Percentiles rank a stretch among this genome's conserved stretches.
Conservation (phyloP, 2,329 filamentous ascomycete species). For the Cryphonectria carpinicola region DNA sequence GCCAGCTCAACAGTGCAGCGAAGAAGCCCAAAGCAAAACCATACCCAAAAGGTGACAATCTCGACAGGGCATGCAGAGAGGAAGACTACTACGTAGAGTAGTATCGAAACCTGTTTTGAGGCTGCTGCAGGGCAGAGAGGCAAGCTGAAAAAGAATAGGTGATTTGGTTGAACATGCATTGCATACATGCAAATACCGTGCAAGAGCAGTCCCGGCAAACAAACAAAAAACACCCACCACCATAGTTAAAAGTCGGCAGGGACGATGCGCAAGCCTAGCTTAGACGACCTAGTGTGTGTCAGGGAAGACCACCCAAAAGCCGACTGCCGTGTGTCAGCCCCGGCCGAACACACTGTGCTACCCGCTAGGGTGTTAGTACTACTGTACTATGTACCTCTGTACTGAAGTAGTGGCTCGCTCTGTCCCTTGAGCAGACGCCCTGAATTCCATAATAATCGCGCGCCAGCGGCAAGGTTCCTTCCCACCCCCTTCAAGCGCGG, state of each 20-base stretch:
- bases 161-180: not conserved
- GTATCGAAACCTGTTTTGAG: slow-evolving; percentile 10
- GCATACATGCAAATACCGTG: not conserved
- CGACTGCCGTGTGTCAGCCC: not conserved
- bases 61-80: not conserved
- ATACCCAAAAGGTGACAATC: not conserved
- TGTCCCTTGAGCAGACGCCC: slow-evolving; percentile 10
- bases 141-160: slow-evolving; percentile 2
- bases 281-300: too few species aligned
- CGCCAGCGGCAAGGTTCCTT: slow-evolving; percentile 10
- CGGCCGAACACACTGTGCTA: not conserved
- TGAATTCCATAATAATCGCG: slow-evolving; percentile 9
- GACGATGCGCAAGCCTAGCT: not conserved
- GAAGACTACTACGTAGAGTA: not conserved
- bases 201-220: slow-evolving; percentile 17
- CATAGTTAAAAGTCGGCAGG: not conserved
- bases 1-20: not conserved
- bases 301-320: not conserved
- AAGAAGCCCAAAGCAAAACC: not conserved
- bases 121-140: slow-evolving; percentile 24
- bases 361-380: not conserved
- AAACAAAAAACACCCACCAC: slow-evolving; percentile 7
- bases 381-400: not conserved
- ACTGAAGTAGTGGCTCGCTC: not conserved
- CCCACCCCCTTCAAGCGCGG: slow-evolving; percentile 9